Percentiles rank a stretch among this genome's conserved stretches.
Conservation (phyloP, 202 grass and related monocot species). For the Setaria italica region DNA sequence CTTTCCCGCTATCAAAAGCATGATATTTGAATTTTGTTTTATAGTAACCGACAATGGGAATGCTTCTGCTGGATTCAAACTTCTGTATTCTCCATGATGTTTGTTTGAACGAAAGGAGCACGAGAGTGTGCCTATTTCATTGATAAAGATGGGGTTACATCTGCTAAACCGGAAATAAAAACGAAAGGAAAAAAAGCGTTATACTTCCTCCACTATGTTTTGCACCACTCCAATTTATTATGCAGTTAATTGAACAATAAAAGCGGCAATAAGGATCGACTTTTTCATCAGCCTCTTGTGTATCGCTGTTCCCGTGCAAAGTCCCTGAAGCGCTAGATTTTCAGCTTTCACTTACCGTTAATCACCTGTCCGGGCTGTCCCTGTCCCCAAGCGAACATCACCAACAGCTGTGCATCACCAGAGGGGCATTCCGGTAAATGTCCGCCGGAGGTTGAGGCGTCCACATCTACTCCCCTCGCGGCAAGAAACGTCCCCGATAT, state of each 20-base stretch:
- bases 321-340: background rate
- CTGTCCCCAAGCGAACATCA: background rate
- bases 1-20: background rate
- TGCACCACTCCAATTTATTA: background rate
- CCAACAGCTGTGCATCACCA: constrained; percentile 2
- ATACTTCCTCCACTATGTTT: background rate
- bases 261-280: background rate
- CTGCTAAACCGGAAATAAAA: too few relatives aligned
- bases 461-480: constrained; percentile 47
- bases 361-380: background rate
- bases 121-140: too few relatives aligned
- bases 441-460: constrained; percentile 23
- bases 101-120: background rate
- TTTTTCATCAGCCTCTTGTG: background rate
- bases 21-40: background rate
- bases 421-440: constrained; percentile 35
- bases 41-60: background rate
- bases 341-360: constrained; percentile 4
- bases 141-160: too few relatives aligned
- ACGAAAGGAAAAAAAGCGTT: too few relatives aligned
- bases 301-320: background rate
- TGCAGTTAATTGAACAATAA: background rate
- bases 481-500: constrained; percentile 25
- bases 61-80: too few relatives aligned
- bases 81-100: background rate